Conservation (phyloP, 164 flowering plant species). For the Cinnamomum micranthum region DNA sequence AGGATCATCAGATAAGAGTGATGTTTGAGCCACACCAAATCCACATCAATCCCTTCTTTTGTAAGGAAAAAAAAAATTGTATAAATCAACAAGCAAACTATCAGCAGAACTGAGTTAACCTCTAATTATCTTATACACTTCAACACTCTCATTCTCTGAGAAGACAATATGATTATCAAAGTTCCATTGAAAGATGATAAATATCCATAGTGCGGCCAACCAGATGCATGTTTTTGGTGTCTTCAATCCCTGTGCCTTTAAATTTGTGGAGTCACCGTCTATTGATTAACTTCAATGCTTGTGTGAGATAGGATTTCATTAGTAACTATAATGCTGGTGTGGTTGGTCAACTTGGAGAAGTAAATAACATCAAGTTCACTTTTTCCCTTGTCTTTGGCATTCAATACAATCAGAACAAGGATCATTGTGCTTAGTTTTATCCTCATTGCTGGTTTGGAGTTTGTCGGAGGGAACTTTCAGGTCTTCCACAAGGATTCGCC, state of each 20-base stretch:
- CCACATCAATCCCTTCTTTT: background rate
- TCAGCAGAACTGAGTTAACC: background rate
- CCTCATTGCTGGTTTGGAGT: slow-evolving; percentile 34
- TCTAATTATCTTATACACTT: background rate
- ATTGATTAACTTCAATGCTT: background rate
- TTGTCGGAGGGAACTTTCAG: slow-evolving; percentile 65
- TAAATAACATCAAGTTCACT: background rate
- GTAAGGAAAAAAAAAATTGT: too few relatives aligned
- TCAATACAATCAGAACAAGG: slow-evolving; percentile 73
- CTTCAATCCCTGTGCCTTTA: background rate
- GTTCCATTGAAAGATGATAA: too few relatives aligned
- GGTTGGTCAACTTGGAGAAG: background rate
- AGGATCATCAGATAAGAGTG: too few relatives aligned
- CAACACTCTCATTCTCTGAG: background rate
- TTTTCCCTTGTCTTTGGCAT: slow-evolving; percentile 72
- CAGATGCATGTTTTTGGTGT: background rate
- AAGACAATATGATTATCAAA: background rate
- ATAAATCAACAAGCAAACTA: background rate
- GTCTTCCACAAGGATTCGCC: slow-evolving; percentile 63
- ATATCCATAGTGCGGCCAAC: background rate
- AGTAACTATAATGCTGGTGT: background rate
- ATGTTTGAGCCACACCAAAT: too few relatives aligned
- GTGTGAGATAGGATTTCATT: background rate
- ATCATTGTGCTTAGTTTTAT: slow-evolving; percentile 17
- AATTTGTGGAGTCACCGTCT: background rate